These are phyloP conservation scores for Panaeolus papilionaceus DNA, from an alignment of 768 basidiomycete species.

Conservation along the genomic window DNA sequence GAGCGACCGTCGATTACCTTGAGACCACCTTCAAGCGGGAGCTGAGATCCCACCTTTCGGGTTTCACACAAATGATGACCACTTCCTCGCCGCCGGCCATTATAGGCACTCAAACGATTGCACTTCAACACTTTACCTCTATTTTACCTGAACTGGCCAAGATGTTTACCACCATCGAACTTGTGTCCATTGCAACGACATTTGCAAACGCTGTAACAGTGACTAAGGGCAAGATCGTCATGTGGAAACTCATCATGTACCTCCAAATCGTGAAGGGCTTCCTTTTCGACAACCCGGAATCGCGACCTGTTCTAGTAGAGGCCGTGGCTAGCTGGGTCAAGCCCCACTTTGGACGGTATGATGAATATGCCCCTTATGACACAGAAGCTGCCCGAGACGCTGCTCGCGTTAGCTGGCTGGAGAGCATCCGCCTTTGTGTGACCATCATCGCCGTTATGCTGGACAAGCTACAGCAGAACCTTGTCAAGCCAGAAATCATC, in stretches of 20 bases:
- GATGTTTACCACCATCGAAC: slow-evolving; percentile 81
- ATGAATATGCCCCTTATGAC: slow-evolving; percentile 80
- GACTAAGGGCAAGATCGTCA: slow-evolving; percentile 85
- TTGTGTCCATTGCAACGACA: slow-evolving; percentile 84
- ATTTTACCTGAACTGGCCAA: slow-evolving; percentile 88
- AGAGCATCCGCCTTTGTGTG: slow-evolving; percentile 87
- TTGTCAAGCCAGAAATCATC: slow-evolving; percentile 70
- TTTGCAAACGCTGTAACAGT: slow-evolving; percentile 86
- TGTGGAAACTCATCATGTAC: slow-evolving; percentile 95
- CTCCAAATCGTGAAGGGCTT: slow-evolving; percentile 90
- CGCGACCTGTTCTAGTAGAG: slow-evolving; percentile 82
- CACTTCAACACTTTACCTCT: slow-evolving; percentile 91
- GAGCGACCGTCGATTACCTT: slow-evolving; percentile 84
- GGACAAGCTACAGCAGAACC: slow-evolving; percentile 84
- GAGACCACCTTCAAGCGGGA: slow-evolving; percentile 88
- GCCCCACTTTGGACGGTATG: slow-evolving; percentile 91
- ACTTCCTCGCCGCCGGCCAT: slow-evolving; percentile 79
- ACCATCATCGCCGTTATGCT: slow-evolving; percentile 90
- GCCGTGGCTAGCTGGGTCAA: slow-evolving; percentile 94
- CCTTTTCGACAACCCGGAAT: slow-evolving; percentile 83
- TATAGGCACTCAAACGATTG: slow-evolving; percentile 95
- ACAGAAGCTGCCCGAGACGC: slow-evolving; percentile 70
- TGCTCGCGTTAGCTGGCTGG: slow-evolving; percentile 87
- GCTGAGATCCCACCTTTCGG: slow-evolving; percentile 72
- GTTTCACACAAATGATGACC: slow-evolving; percentile 91